phyloP scores from a whole-genome alignment of 2,329 filamentous ascomycete genomes.

The Pseudogymnoascus sp. region DNA sequence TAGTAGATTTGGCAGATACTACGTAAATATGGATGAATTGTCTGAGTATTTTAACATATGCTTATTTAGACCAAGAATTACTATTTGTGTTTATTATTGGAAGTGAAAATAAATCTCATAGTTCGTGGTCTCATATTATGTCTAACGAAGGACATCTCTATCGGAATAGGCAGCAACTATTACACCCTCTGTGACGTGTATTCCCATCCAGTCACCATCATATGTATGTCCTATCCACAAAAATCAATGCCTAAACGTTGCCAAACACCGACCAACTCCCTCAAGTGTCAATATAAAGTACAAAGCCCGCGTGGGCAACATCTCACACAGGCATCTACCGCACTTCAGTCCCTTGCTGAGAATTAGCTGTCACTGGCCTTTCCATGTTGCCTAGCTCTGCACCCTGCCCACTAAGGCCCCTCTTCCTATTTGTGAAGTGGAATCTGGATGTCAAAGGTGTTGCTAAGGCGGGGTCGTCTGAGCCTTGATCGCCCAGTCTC shows the following conservation, averaged over 20 bases:
- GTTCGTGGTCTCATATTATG: not conserved
- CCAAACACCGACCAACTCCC: not conserved
- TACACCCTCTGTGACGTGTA: not conserved
- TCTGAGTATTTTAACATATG: not conserved
- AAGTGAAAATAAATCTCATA: not conserved
- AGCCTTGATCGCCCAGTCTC: conserved; percentile 60
- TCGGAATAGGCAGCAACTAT: not conserved
- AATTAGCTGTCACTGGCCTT: conserved; percentile 18
- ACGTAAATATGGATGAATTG: not conserved
- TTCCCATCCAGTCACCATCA: not conserved
- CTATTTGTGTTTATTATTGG: not conserved
- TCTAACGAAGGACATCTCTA: not conserved
- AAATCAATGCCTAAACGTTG: not conserved
- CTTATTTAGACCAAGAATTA: not conserved
- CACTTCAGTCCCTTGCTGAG: not conserved
- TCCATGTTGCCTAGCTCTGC: conserved; percentile 62
- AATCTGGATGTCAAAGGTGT: conserved; percentile 50
- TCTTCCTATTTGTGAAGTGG: conserved; percentile 54
- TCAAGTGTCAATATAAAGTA: not conserved
- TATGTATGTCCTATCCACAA: not conserved
- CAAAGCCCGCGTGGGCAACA: not conserved
- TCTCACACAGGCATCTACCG: not conserved
- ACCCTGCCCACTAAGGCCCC: conserved; percentile 63
- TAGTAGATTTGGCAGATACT: not conserved
- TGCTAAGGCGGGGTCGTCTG: conserved; percentile 31